Evolutionary conservation across 495 filamentous ascomycete genomes (phyloP).

Genomic region (Aspergillus asperescens): DNA sequence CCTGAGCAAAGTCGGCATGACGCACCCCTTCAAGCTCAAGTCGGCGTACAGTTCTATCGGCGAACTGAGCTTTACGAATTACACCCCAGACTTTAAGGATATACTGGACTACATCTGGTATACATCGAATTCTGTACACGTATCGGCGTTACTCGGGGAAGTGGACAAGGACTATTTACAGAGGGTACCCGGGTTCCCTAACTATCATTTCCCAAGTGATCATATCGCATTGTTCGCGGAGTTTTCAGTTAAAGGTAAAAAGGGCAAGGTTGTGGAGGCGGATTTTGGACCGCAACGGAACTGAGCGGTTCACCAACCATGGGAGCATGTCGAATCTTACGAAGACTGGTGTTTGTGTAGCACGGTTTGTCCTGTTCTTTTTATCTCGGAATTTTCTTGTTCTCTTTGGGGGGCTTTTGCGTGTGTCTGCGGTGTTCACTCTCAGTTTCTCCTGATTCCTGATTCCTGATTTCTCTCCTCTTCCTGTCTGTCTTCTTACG

Average conservation of each 20-base stretch:
- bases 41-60: conserved; percentile 74
- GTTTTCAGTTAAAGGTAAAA: conserved; percentile 87
- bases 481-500: conserved; percentile 15
- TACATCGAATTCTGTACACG: conserved; percentile 82
- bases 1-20: conserved; percentile 85
- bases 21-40: conserved; percentile 88
- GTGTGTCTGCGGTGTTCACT: conserved; percentile 26
- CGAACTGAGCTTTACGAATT: conserved; percentile 93
- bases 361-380: conserved; percentile 30
- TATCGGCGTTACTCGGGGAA: conserved; percentile 80
- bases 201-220: conserved; percentile 95
- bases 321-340: conserved; percentile 39
- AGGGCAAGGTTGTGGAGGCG: conserved; percentile 66
- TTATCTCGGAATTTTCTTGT: conserved; percentile 35
- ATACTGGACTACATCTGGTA: conserved; percentile 98
- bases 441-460: conserved; percentile 15
- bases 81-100: conserved; percentile 82
- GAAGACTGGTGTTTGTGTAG: conserved; percentile 42
- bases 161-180: conserved; percentile 88
- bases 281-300: conserved; percentile 57
- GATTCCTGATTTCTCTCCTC: conserved; percentile 19
- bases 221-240: conserved; percentile 90
- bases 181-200: conserved; percentile 89
- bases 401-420: conserved; percentile 31
- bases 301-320: conserved; percentile 29